These are phyloP conservation scores for Phylloporus arenicola DNA, from an alignment of 768 basidiomycete genomes.

Conservation along the genomic window DNA sequence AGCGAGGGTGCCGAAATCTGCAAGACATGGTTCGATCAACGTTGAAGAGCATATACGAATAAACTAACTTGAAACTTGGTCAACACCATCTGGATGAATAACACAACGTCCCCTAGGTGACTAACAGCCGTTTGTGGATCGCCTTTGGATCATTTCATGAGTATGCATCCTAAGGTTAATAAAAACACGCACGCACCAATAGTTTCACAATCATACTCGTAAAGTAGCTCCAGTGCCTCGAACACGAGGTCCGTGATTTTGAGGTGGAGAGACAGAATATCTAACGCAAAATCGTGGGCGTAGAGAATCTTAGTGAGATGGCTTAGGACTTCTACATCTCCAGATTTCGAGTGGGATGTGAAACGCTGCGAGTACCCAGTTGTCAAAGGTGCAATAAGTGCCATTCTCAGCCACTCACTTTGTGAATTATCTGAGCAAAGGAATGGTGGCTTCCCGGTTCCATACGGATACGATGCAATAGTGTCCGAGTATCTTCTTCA, in stretches of 20 bases:
- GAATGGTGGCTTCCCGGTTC: slow-evolving; percentile 53
- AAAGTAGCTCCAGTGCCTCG: slow-evolving; percentile 54
- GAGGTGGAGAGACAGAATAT: slow-evolving; percentile 64
- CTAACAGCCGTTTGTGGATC: slow-evolving; percentile 80
- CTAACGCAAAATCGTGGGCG: slow-evolving; percentile 52
- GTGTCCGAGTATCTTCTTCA: slow-evolving; percentile 31
- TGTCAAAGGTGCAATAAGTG: not conserved
- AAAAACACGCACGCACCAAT: slow-evolving; percentile 51
- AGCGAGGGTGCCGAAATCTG: slow-evolving; percentile 51
- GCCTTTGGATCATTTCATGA: slow-evolving; percentile 37
- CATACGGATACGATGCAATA: slow-evolving; percentile 41
- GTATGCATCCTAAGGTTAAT: not conserved
- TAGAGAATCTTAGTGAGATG: slow-evolving; percentile 65
- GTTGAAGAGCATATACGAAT: not conserved
- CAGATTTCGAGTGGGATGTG: slow-evolving; percentile 40
- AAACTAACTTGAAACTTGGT: slow-evolving; percentile 57
- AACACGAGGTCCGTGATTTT: slow-evolving; percentile 62
- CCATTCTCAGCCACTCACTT: slow-evolving; percentile 38
- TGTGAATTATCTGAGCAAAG: slow-evolving; percentile 53
- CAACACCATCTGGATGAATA: slow-evolving; percentile 64
- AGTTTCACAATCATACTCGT: slow-evolving; percentile 74
- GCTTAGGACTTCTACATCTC: slow-evolving; percentile 66
- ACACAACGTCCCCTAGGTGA: slow-evolving; percentile 72
- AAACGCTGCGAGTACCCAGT: slow-evolving; percentile 47
- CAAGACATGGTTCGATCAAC: slow-evolving; percentile 1